phyloP scores from a whole-genome alignment of 139 green algal genomes.

The Picochlorum sp. region DNA sequence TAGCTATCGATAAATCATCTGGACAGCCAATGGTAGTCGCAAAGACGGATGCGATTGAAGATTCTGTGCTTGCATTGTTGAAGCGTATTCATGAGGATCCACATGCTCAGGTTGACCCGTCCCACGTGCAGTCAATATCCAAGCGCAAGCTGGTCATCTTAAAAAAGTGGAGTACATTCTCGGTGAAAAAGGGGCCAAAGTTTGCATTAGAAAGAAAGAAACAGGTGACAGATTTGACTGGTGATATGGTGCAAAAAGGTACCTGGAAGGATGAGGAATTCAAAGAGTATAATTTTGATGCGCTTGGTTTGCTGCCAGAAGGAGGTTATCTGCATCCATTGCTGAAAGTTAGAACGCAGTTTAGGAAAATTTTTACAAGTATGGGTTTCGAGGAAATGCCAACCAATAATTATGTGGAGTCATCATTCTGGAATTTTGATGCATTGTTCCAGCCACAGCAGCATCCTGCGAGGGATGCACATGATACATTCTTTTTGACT shows the following conservation, averaged over 20 bases:
- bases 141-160: slow-evolving; percentile 76
- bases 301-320: slow-evolving; percentile 51
- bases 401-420: slow-evolving; percentile 88
- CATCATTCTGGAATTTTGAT: slow-evolving; percentile 99
- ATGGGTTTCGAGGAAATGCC: slow-evolving; percentile 94
- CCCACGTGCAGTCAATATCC: slow-evolving; percentile 36
- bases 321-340: slow-evolving; percentile 92
- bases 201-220: slow-evolving; percentile 90
- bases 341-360: slow-evolving; percentile 89
- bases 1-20: slow-evolving; percentile 55
- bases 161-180: slow-evolving; percentile 76
- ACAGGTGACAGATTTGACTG: slow-evolving; percentile 88
- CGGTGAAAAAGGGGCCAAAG: slow-evolving; percentile 78
- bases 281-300: slow-evolving; percentile 97
- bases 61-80: slow-evolving; percentile 50
- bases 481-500: slow-evolving; percentile 99
- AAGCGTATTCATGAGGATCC: slow-evolving; percentile 2
- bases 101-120: neutral
- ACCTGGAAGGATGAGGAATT: slow-evolving; percentile 79
- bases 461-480: slow-evolving; percentile 93
- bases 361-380: slow-evolving; percentile 88
- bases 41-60: slow-evolving; percentile 53
- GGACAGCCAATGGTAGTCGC: slow-evolving; percentile 18
- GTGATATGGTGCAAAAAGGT: slow-evolving; percentile 84
- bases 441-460: slow-evolving; percentile 97